Conservation (phyloP, 208 protist genomes). For the Acanthamoeba lenticulata region DNA sequence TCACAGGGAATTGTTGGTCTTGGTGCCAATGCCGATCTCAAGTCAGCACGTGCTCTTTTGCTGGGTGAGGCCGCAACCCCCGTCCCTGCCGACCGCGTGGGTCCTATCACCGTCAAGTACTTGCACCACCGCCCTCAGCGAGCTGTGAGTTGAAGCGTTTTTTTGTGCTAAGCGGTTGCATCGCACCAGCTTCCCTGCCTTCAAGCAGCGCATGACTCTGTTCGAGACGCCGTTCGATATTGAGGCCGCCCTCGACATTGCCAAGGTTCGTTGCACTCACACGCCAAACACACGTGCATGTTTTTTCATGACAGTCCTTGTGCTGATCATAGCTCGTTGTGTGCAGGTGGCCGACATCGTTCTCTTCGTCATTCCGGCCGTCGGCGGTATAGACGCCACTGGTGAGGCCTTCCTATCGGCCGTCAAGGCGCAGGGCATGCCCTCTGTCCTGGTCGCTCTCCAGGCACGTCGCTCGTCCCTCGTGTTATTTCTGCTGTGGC, state of each 20-base stretch:
- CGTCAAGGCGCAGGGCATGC: conserved; percentile 63
- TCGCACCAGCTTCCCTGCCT: conserved; percentile 36
- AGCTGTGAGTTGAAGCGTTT: background rate
- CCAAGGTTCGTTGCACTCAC: background rate
- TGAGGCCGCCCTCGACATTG: conserved; percentile 51
- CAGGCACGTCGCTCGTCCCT: conserved; percentile 45
- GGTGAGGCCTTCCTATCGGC: conserved; percentile 62
- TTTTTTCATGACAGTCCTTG: background rate
- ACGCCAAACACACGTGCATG: background rate
- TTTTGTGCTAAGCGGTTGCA: background rate
- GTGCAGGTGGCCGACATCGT: conserved; percentile 47
- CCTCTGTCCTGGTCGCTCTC: conserved; percentile 36
- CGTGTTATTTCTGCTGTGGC: background rate
- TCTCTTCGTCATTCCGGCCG: conserved; percentile 34
- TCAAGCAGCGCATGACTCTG: conserved; percentile 66
- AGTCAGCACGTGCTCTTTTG: background rate
- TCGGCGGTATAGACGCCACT: conserved; percentile 14
- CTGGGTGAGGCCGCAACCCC: background rate
- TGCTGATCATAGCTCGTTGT: background rate
- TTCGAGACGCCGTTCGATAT: conserved; percentile 44
- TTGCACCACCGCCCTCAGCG: background rate
- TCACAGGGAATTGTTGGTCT: conserved; percentile 13
- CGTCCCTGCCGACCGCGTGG: background rate
- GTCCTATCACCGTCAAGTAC: conserved; percentile 60
- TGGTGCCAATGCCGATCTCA: background rate